These are phyloP conservation scores for Fraxinus platypoda DNA, from an alignment of 305 asterid species.

Conservation along the genomic window DNA sequence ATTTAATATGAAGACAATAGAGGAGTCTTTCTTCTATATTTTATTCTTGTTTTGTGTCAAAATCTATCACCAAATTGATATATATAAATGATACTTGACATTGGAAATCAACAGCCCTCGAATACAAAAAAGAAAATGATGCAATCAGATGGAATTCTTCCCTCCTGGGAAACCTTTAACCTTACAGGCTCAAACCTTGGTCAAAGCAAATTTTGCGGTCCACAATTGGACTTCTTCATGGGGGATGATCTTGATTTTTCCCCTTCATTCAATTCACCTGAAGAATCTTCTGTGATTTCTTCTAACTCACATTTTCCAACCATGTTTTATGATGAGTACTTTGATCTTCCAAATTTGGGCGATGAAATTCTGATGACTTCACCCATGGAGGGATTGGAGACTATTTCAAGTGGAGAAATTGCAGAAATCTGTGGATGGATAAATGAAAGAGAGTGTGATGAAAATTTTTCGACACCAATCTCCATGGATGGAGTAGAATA, in stretches of 20 bases:
- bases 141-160: slow-evolving; percentile 42
- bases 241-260: slow-evolving; percentile 30
- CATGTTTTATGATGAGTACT: slow-evolving; percentile 33
- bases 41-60: slow-evolving; percentile 24
- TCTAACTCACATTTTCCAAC: slow-evolving; percentile 31
- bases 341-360: slow-evolving; percentile 33
- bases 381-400: slow-evolving; percentile 28
- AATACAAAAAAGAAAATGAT: slow-evolving; percentile 34
- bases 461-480: slow-evolving; percentile 29
- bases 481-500: slow-evolving; percentile 36
- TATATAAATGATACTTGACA: slow-evolving; percentile 9
- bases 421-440: slow-evolving; percentile 44
- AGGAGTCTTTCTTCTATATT: slow-evolving; percentile 33
- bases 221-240: slow-evolving; percentile 27
- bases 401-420: slow-evolving; percentile 12
- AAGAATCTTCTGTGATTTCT: slow-evolving; percentile 39
- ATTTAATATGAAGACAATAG: slow-evolving; percentile 20
- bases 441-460: slow-evolving; percentile 34
- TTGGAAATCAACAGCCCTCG: slow-evolving; percentile 17
- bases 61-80: slow-evolving; percentile 24
- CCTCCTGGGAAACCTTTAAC: slow-evolving; percentile 38
- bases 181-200: slow-evolving; percentile 23
- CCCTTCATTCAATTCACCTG: slow-evolving; percentile 34
- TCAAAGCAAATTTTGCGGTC: slow-evolving; percentile 25
- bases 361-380: slow-evolving; percentile 30